Conservation (phyloP, 1,139 yeast genomes). For the Yamadazyma atlantica region DNA sequence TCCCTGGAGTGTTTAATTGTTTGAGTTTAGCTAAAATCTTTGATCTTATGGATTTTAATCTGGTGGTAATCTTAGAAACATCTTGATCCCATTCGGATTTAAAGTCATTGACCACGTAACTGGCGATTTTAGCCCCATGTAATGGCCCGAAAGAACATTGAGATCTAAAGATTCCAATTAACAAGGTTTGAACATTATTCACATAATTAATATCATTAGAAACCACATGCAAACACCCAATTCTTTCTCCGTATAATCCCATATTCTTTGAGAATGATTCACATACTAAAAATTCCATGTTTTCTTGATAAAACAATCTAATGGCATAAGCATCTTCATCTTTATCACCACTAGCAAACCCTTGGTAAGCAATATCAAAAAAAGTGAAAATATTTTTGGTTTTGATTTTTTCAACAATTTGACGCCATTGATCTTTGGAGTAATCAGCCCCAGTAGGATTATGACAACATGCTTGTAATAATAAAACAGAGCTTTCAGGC, state of each 20-base stretch:
- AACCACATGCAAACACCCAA: constrained; percentile 42
- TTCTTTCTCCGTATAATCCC: constrained; percentile 48
- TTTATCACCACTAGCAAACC: constrained; percentile 65
- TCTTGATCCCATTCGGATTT: constrained; percentile 35
- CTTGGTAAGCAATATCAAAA: constrained; percentile 93
- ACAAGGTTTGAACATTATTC: constrained; percentile 24
- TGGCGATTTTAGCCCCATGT: constrained; percentile 44
- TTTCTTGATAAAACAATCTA: constrained; percentile 22
- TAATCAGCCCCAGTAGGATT: constrained; percentile 97
- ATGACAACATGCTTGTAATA: constrained; percentile 94
- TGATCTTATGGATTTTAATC: constrained; percentile 31
- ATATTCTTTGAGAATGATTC: constrained; percentile 47
- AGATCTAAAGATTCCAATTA: constrained; percentile 33
- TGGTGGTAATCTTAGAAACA: constrained; percentile 26
- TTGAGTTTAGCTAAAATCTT: constrained; percentile 26
- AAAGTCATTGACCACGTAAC: constrained; percentile 25
- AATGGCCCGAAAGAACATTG: constrained; percentile 50
- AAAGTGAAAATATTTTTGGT: constrained; percentile 64
- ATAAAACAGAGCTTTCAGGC: constrained; percentile 32
- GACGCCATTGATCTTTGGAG: constrained; percentile 72
- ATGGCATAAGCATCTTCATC: constrained; percentile 32
- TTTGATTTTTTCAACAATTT: constrained; percentile 61
- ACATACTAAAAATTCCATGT: constrained; percentile 33
- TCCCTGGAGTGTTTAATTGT: constrained; percentile 40
- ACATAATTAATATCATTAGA: constrained; percentile 21